Base-by-base conservation (phyloP, 257 asterid genomes). In the Hygrophila difformis region DNA sequence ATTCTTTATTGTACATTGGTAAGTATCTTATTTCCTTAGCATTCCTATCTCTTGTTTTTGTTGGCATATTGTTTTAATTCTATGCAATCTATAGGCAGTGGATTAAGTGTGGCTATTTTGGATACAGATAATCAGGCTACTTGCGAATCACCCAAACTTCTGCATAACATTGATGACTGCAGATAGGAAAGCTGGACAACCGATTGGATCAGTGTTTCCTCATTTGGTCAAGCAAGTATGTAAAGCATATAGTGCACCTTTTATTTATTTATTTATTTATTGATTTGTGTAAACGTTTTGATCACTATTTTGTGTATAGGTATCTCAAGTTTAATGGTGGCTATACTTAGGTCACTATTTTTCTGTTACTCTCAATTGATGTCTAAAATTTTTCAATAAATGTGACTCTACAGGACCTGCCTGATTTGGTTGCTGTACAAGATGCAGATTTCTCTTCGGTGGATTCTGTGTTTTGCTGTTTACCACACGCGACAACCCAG, bases 401-500 rank as follows among this genome's bases (percentile, higher is more conserved):
- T 33, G 37, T 9, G 12, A 1, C 10, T 33, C 37, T 9, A 23
- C 54, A 87, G 97, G 83, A 69, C 61, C 76, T 87, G 67, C 94
- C 97, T 11, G 73, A 70, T 69, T 47, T 87, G 88, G 73, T 87
- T 51, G 81, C 93, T 57, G 81, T 83, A 44, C 77, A 75, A 51
- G 97, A 87, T 71, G 94, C 97, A 0, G 81, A 87, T 61, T 87
- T 82, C 64, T 71, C 83, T 39, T 44, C 37, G 56, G 93, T 87
- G 21, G 97, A 87, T 83, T 94, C 94, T 21, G 74, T 87, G 31
- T 83, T 87, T 67, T 87, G 97, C 62, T 87, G 94, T 66, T 80
- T 87, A 74, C 97, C 97, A 5, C 97, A 87, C 62, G 97, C 94
- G 59, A 83, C 94, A 44, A 80, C 97, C 46, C 97, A 87, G 93